These are phyloP conservation scores for Paecilomyces dactylethromorphus DNA, from an alignment of 2,329 filamentous ascomycete genomes.

Conservation along the genomic window DNA sequence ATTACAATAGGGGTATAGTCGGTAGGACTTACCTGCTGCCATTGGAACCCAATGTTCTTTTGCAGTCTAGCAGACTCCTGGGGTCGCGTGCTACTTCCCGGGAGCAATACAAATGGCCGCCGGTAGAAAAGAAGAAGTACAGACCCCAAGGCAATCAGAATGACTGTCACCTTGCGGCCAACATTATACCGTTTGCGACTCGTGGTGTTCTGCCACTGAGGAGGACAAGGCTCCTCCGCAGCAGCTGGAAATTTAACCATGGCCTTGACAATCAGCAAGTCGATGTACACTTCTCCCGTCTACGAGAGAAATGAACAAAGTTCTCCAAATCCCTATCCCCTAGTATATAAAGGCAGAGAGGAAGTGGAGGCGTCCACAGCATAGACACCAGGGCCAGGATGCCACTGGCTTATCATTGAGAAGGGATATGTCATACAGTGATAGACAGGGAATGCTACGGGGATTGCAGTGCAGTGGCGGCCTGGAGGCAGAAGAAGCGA, in stretches of 20 bases:
- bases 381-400: background rate
- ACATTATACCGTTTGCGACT: background rate
- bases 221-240: background rate
- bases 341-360: background rate
- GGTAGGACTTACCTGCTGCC: background rate
- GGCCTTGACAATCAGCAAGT: background rate
- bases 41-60: background rate
- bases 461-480: background rate
- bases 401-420: background rate
- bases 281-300: background rate
- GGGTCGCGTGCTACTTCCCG: background rate
- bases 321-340: background rate
- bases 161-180: background rate
- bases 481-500: background rate
- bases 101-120: background rate
- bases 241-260: background rate
- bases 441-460: background rate
- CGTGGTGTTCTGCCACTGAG: background rate
- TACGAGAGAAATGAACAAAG: background rate
- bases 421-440: background rate
- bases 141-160: background rate
- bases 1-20: background rate
- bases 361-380: background rate
- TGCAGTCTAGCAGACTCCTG: background rate
- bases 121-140: background rate